These are phyloP conservation scores for Allium sativum DNA, from an alignment of 106 monocot species.

Conservation along the genomic window DNA sequence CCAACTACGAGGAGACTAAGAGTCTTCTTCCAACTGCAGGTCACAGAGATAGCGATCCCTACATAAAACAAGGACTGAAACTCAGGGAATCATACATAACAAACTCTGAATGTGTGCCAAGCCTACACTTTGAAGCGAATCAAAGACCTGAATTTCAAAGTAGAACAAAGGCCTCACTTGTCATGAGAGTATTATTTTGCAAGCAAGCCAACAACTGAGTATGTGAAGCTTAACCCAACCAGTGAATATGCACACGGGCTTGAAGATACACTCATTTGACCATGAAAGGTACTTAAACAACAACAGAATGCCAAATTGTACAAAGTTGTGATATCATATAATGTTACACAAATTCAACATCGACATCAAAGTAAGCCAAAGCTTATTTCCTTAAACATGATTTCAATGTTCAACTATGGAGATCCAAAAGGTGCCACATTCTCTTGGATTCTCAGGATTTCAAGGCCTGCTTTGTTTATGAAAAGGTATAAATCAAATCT, in stretches of 20 bases:
- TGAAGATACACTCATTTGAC: slow-evolving; percentile 91
- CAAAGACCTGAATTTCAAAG: slow-evolving; percentile 22
- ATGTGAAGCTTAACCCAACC: slow-evolving; percentile 77
- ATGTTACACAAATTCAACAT: no score
- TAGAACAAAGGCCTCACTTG: slow-evolving; percentile 17
- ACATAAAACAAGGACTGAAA: slow-evolving; percentile 59
- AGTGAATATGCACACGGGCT: slow-evolving; percentile 83
- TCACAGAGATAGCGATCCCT: slow-evolving; percentile 16
- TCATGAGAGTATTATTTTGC: slow-evolving; percentile 27
- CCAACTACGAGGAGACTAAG: slow-evolving; percentile 75
- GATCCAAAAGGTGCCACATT: no score
- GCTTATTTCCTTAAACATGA: no score
- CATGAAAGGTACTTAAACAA: slow-evolving; percentile 98
- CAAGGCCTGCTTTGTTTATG: no score
- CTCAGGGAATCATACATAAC: slow-evolving; percentile 69
- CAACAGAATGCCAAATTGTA: no score
- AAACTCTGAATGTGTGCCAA: slow-evolving; percentile 62
- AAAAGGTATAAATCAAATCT: no score
- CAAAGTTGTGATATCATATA: no score
- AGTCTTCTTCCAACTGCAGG: slow-evolving; percentile 46
- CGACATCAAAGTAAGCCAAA: no score
- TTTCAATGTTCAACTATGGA: no score
- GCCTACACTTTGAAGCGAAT: slow-evolving; percentile 57
- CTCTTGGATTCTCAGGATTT: no score
- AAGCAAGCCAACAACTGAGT: slow-evolving; percentile 47